Conservation (phyloP, 2,329 filamentous ascomycete genomes). For the Trichoderma sp. region DNA sequence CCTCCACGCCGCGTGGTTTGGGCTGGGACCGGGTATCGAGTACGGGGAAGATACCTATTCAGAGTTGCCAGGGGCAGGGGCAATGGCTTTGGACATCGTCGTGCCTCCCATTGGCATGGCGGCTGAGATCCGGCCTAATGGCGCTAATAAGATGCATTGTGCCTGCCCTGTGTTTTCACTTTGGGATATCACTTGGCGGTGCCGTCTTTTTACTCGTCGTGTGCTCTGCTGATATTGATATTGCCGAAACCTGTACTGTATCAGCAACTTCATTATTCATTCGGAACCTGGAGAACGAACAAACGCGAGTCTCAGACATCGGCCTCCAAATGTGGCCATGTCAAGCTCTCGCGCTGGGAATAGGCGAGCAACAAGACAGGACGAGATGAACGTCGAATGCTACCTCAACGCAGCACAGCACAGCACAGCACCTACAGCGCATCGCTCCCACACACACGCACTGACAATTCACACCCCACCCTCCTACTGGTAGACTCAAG, state of each 20-base stretch:
- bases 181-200: not conserved
- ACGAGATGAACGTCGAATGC: not conserved
- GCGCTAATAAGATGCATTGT: not conserved
- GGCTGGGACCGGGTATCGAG: not conserved
- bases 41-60: not conserved
- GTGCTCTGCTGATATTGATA: not conserved
- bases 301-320: not conserved
- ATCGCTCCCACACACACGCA: conserved; percentile 4
- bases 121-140: conserved; percentile 17
- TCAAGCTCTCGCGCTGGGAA: not conserved
- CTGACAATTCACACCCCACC: conserved; percentile 10
- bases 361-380: not conserved
- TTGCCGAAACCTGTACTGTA: not conserved
- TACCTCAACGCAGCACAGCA: not conserved
- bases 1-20: not conserved
- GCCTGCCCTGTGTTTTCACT: not conserved
- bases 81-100: not conserved
- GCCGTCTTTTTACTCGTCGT: not conserved
- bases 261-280: not conserved
- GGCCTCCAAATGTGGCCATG: not conserved
- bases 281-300: not conserved
- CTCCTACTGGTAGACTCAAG: not conserved
- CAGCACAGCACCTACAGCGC: not conserved
- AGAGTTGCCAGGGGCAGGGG: not conserved
- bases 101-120: not conserved